A percentile compares a stretch with the other conserved stretches of the same genome.
Evolutionary conservation across 2,329 filamentous ascomycete genomes (phyloP).

Genomic region (Ambrosiella beaveri): DNA sequence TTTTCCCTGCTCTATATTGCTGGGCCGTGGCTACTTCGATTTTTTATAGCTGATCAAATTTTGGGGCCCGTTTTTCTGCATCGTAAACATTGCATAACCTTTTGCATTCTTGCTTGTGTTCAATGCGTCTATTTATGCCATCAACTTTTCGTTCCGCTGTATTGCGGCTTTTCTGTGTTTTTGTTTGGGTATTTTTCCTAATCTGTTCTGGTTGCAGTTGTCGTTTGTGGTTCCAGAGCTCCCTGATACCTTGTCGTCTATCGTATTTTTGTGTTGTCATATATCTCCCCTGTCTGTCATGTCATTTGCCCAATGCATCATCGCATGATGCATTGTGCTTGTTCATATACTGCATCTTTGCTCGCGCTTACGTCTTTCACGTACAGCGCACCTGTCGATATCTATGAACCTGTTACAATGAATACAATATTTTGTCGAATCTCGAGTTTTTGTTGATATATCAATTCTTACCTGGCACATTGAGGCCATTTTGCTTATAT

Average conservation of each 20-base stretch:
- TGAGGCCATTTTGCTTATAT: not conserved
- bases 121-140: not conserved
- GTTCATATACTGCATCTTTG: not conserved
- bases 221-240: no score
- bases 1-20: not conserved
- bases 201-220: no score
- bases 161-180: not conserved
- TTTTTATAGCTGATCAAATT: no score
- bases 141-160: not conserved
- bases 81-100: not conserved
- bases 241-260: no score
- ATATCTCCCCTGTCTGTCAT: not conserved
- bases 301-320: not conserved
- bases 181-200: no score
- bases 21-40: no score
- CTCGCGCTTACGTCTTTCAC: no score
- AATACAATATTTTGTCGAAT: not conserved
- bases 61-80: not conserved
- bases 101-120: not conserved
- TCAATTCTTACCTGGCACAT: not conserved
- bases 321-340: not conserved
- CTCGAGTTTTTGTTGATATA: not conserved
- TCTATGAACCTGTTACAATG: conserved; percentile 2
- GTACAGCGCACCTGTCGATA: conserved; percentile 3
- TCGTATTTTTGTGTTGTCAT: not conserved